Percentiles rank a stretch among this genome's conserved stretches.
These are phyloP conservation scores for Neurospora sp. DNA, from an alignment of 495 filamentous ascomycete species.

Conservation along the genomic window DNA sequence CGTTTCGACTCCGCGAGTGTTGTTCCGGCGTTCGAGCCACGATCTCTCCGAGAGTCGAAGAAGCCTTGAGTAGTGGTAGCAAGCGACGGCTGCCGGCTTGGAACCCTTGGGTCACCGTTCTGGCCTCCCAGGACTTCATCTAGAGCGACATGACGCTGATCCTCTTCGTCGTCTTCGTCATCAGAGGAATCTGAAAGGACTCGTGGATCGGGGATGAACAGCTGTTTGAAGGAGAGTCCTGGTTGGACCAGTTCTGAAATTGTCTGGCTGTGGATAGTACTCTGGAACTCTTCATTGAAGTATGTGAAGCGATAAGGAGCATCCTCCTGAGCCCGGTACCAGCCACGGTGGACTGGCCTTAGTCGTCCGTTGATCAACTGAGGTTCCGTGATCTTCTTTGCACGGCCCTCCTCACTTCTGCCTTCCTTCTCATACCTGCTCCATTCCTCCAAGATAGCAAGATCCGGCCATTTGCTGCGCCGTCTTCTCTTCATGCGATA, in stretches of 20 bases:
- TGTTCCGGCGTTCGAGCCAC: background rate
- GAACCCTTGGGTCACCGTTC: slow-evolving; percentile 17
- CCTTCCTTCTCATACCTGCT: slow-evolving; percentile 83
- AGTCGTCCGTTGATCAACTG: slow-evolving; percentile 81
- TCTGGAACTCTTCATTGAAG: slow-evolving; percentile 92
- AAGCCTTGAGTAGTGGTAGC: slow-evolving; percentile 16
- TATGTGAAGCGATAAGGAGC: slow-evolving; percentile 93
- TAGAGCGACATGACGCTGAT: slow-evolving; percentile 13
- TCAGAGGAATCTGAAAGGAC: slow-evolving; percentile 46
- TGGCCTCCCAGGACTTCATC: slow-evolving; percentile 15
- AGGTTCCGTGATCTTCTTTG: slow-evolving; percentile 88
- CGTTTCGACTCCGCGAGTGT: slow-evolving; percentile 7
- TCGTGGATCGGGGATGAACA: slow-evolving; percentile 57
- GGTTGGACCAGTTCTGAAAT: slow-evolving; percentile 86
- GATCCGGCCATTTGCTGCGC: slow-evolving; percentile 44
- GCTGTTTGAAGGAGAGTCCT: slow-evolving; percentile 68
- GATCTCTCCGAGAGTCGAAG: slow-evolving; percentile 11
- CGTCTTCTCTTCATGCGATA: slow-evolving; percentile 41
- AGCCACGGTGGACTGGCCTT: slow-evolving; percentile 56
- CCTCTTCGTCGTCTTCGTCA: slow-evolving; percentile 47
- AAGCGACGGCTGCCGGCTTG: slow-evolving; percentile 26
- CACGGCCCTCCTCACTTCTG: slow-evolving; percentile 72
- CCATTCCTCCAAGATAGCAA: slow-evolving; percentile 81
- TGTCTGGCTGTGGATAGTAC: slow-evolving; percentile 89
- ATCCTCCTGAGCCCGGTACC: slow-evolving; percentile 85